Evolutionary conservation across 2,329 filamentous ascomycete genomes (phyloP), one percentile per base, ranked within the genome.

Genomic region (Monosporascus sp.): DNA sequence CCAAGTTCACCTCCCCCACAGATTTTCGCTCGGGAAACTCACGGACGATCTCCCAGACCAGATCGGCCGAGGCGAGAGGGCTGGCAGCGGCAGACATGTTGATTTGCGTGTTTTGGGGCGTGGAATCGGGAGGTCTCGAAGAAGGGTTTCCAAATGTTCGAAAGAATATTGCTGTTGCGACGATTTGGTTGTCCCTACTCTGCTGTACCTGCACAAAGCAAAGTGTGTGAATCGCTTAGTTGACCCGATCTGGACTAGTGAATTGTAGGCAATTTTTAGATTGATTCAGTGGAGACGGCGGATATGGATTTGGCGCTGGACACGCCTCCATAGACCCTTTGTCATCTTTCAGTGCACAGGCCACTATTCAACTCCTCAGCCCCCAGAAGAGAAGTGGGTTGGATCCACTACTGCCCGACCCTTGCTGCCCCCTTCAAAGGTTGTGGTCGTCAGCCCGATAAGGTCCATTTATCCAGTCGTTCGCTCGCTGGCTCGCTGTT

Each of bases 31-130:
- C 11, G 31, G 31, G 48, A 51, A 61, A 91, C 91, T 76, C 86
- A 97, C 92, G 90, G 82, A 87, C 86, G 75, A 95, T 79, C 84
- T 93, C 88, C 93, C 93, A 97, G 82, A 96, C 79, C 68, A 97
- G 83, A 79, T 97, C 92, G 72, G 86, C 77, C 74, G 91, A 95
- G 72, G 96, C 81, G 81, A 91, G 90, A 68, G 85, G 74, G 66
- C 83, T 78, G 54, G 79, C 68, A 38, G 54, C 55, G 24, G 72
- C 71, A 64, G 75, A 72, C 79, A 83, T 83, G 75, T 74, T 83
- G 80, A 68, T 65, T 70, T 73, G 66, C 68, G 64, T 68, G 60
- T 24, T 18, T 42, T 14, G 18, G 18, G 39, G 18, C 18, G 39
- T 42, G 39, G 59, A 63, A 60, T 66, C 25, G 27, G 48, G 18